phyloP scores from a whole-genome alignment of 345 rosid genomes.

The Euclidium syriacum region DNA sequence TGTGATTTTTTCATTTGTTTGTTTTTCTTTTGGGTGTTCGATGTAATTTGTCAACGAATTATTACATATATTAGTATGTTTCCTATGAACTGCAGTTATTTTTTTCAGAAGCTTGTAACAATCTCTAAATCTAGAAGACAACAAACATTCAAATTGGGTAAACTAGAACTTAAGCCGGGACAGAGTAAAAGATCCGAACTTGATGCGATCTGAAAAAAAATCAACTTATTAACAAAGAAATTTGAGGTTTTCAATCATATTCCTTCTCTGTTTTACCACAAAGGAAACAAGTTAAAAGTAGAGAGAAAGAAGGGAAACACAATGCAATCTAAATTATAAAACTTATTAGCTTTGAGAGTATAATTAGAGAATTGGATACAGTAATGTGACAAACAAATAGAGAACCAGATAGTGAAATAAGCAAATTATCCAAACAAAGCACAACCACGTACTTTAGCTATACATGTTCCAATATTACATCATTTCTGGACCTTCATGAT shows the following conservation, averaged over 20 bases:
- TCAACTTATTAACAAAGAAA: neutral
- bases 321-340: neutral
- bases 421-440: constrained; percentile 15
- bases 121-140: neutral
- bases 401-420: neutral
- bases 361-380: neutral
- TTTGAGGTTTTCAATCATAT: neutral
- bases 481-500: neutral
- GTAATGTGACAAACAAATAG: neutral
- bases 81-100: neutral
- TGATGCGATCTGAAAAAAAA: neutral
- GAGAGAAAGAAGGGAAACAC: neutral
- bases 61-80: constrained; percentile 14
- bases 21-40: neutral
- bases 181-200: neutral
- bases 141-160: neutral
- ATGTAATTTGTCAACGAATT: constrained; percentile 1
- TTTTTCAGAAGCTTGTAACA: neutral
- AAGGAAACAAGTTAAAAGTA: neutral
- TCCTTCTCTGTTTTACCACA: neutral
- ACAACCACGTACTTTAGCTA: constrained; percentile 13
- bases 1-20: constrained; percentile 25
- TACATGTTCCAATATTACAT: constrained; percentile 5
- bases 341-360: neutral
- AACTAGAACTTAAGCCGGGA: neutral